These are phyloP conservation scores for Venustampulla echinocandica DNA, from an alignment of 495 filamentous ascomycete species.

Conservation along the genomic window DNA sequence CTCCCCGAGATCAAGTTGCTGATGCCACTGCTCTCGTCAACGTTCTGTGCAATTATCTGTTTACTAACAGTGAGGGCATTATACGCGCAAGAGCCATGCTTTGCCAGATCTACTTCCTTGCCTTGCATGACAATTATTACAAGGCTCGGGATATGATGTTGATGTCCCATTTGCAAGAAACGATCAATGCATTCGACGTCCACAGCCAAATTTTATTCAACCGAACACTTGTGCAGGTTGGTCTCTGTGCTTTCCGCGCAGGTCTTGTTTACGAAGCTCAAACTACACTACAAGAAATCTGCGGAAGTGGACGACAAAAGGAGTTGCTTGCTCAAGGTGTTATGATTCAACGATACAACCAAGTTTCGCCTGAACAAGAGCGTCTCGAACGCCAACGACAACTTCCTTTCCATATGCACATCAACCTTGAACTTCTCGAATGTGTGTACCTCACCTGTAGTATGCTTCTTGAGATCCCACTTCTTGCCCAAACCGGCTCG, in stretches of 20 bases:
- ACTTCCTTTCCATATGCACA: conserved; percentile 99
- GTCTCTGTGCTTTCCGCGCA: conserved; percentile 94
- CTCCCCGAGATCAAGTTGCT: conserved; percentile 52
- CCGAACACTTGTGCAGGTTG: conserved; percentile 93
- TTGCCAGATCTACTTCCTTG: conserved; percentile 96
- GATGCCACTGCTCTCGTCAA: conserved; percentile 72
- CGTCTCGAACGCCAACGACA: conserved; percentile 92
- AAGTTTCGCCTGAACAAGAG: conserved; percentile 95
- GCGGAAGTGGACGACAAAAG: conserved; percentile 93
- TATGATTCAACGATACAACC: conserved; percentile 91
- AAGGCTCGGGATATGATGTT: conserved; percentile 96
- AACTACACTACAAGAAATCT: conserved; percentile 93
- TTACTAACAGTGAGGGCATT: conserved; percentile 86
- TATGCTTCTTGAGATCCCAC: conserved; percentile 97
- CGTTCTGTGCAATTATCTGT: conserved; percentile 88
- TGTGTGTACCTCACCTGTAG: conserved; percentile 97
- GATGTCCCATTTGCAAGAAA: conserved; percentile 99
- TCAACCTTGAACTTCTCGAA: conserved; percentile 96
- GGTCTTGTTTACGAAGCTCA: conserved; percentile 96
- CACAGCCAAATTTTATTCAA: conserved; percentile 98
- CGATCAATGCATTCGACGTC: conserved; percentile 88
- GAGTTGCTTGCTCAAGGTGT: conserved; percentile 96
- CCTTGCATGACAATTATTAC: conserved; percentile 95
- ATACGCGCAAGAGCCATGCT: conserved; percentile 95
- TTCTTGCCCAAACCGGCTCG: conserved; percentile 91